Evolutionary conservation across 2,329 filamentous ascomycete species (phyloP), one percentile per base, ranked within the genome.

Genomic region (Alternaria solani): DNA sequence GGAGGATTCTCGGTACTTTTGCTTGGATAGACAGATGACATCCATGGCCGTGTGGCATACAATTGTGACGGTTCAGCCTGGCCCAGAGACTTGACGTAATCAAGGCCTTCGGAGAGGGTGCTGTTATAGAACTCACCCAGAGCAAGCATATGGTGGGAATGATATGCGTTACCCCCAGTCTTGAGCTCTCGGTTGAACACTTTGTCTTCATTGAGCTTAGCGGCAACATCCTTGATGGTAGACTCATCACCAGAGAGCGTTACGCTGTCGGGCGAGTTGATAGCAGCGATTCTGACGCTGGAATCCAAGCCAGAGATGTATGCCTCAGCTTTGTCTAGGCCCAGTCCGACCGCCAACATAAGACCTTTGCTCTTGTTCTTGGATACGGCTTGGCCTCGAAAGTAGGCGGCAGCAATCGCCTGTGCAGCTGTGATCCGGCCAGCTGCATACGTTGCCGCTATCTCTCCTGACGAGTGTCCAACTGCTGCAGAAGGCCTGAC

Each of bases 171-270:
- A 26, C 81, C 78, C 26, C 26, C 26, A 1, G 83, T 80, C 9
- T 47, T 36, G 2, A 85, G 76, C 12, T 70, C 59, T 1, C 79
- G 71, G 3, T 71, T 74, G 59, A 84, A 84, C 7, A 76, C 72
- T 4, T 74, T 67, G 20, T 78, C 65, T 4, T 74, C 66, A 1
- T 78, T 67, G 0, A 84, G 61, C 0, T 6, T 71, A 73, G 59
- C 76, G 64, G 3, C 46, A 3, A 78, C 61, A 47, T 76, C 66
- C 0, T 74, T 64, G 6, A 84, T 75, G 2, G 77, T 78, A 54
- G 75, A 69, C 0, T 39, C 57, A 57, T 83, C 79, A 0, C 83
- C 83, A 7, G 82, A 83, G 0, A 84, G 38, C 0, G 83, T 85
- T 1, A 83, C 70, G 36, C 77, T 81, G 0, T 62, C 51, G 0